These are phyloP conservation scores for Calonectria pauciramosa DNA, from an alignment of 2,329 filamentous ascomycete species.

Conservation along the genomic window DNA sequence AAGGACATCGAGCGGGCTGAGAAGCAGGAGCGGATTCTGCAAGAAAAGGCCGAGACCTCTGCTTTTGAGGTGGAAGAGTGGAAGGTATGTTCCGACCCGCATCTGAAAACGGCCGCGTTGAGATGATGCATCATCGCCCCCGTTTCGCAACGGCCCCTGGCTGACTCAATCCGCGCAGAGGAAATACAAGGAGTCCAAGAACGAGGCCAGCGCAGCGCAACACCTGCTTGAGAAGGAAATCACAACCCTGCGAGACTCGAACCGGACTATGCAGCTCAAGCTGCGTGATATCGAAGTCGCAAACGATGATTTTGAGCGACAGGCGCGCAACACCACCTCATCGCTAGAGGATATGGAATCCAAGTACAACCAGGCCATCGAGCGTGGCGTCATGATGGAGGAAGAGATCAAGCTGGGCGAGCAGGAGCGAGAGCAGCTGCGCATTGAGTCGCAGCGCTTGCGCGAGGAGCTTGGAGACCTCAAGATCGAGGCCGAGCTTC, in stretches of 20 bases:
- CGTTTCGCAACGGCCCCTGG: constrained; percentile 9
- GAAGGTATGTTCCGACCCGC: constrained; percentile 76
- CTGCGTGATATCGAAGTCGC: constrained; percentile 96
- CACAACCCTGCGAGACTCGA: constrained; percentile 87
- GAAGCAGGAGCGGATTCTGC: constrained; percentile 87
- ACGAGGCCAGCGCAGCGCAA: constrained; percentile 87
- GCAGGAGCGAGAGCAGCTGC: constrained; percentile 88
- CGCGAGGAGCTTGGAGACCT: constrained; percentile 93
- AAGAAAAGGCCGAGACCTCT: constrained; percentile 88
- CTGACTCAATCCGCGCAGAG: constrained; percentile 65
- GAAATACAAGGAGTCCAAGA: constrained; percentile 96
- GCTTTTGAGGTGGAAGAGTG: constrained; percentile 96
- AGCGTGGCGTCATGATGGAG: constrained; percentile 92
- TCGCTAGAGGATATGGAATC: constrained; percentile 97
- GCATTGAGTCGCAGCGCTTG: constrained; percentile 91
- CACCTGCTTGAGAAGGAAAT: constrained; percentile 95
- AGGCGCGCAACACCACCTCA: constrained; percentile 94
- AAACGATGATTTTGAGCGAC: constrained; percentile 98
- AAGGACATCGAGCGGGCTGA: constrained; percentile 96
- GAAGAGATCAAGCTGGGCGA: constrained; percentile 94
- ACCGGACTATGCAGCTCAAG: constrained; percentile 84
- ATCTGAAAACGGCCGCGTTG: background rate
- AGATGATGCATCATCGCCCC: background rate
- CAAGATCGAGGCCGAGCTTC: constrained; percentile 94
- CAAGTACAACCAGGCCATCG: constrained; percentile 96